Conservation (phyloP, 768 basidiomycete species). For the Megacollybia marginata region DNA sequence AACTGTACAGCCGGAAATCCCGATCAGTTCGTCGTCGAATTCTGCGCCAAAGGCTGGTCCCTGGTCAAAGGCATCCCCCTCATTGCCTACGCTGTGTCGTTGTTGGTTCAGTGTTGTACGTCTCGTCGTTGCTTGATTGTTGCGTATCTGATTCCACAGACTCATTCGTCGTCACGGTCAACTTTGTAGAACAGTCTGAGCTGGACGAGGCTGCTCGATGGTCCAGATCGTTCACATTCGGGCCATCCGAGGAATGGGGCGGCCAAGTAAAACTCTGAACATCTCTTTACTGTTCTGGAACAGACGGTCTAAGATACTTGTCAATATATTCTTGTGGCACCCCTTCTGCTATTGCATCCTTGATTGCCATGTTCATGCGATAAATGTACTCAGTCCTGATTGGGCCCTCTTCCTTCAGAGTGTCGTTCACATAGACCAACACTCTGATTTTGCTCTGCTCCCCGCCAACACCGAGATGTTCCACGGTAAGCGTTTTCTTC, state of each 20-base stretch:
- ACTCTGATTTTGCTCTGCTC: conserved; percentile 13
- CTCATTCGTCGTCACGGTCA: conserved; percentile 11
- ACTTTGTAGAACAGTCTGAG: conserved; percentile 10
- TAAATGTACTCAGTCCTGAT: conserved; percentile 35
- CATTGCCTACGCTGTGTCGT: conserved; percentile 5
- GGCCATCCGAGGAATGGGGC: too few relatives aligned
- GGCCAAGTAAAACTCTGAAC: too few relatives aligned
- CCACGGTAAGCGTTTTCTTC: conserved; percentile 20
- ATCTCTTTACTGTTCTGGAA: conserved; percentile 18
- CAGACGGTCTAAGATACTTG: conserved; percentile 34
- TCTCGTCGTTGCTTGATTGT: neutral
- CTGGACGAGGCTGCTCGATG: neutral
- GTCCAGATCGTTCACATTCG: neutral
- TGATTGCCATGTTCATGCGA: conserved; percentile 38
- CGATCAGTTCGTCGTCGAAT: conserved; percentile 10
- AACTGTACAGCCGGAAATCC: conserved; percentile 9
- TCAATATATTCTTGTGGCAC: conserved; percentile 35
- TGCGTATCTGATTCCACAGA: neutral
- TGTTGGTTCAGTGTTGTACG: conserved; percentile 10
- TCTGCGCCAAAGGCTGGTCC: conserved; percentile 9
- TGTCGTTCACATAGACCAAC: conserved; percentile 35
- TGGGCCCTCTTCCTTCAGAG: conserved; percentile 21
- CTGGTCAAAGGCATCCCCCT: conserved; percentile 10
- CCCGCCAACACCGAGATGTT: conserved; percentile 1
- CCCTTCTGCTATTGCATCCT: conserved; percentile 30